phyloP scores from a whole-genome alignment of 192 early-diverging fungal species.

The Dimargaris verticillata region DNA sequence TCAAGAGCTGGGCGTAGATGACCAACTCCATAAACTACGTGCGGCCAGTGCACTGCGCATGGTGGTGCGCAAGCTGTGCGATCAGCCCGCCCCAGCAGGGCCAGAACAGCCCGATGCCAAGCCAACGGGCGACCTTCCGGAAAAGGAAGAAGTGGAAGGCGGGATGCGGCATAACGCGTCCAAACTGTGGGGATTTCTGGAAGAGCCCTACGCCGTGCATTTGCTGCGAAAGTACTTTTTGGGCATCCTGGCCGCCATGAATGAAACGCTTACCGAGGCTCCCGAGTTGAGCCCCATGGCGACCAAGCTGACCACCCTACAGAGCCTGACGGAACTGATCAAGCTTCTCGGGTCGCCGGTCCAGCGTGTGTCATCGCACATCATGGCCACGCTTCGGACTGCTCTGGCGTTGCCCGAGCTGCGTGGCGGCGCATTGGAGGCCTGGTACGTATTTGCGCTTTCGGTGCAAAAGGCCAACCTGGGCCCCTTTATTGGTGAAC shows the following conservation, averaged over 20 bases:
- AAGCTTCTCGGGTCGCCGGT: conserved; percentile 1
- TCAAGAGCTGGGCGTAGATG: not conserved
- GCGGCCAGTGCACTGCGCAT: conserved; percentile 5
- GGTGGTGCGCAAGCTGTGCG: not conserved
- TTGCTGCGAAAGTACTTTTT: conserved; percentile 9
- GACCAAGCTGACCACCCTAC: not conserved
- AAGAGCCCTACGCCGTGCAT: not conserved
- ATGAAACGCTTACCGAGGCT: not conserved
- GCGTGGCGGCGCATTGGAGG: not conserved
- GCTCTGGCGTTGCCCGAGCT: not conserved
- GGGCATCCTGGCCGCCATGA: conserved; percentile 4
- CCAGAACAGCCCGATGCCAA: not conserved
- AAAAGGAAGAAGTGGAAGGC: not conserved
- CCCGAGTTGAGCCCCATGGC: too few relatives aligned
- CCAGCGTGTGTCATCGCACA: conserved; percentile 1
- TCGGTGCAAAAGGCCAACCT: not conserved
- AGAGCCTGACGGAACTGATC: conserved; percentile 1
- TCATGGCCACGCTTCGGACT: conserved; percentile 1
- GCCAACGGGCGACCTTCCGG: not conserved
- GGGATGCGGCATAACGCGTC: not conserved
- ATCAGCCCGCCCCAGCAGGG: not conserved
- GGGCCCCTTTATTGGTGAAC: not conserved
- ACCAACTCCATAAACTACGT: not conserved
- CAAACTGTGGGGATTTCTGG: not conserved
- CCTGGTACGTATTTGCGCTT: conserved; percentile 5